Conservation (phyloP, 257 asterid genomes). For the Prunella vulgaris region DNA sequence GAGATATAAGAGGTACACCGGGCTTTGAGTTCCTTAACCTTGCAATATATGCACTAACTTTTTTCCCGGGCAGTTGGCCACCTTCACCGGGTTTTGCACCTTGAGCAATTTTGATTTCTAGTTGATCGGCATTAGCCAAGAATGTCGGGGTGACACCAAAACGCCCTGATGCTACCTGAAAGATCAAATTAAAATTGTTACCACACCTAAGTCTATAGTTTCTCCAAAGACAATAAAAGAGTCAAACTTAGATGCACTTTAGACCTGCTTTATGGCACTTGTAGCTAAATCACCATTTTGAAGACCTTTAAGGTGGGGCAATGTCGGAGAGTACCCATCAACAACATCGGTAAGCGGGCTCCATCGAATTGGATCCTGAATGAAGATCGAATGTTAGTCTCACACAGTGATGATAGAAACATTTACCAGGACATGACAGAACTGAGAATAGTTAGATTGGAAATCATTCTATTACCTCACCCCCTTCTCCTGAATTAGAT, state of each 20-base stretch:
- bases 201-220: neutral
- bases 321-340: constrained; percentile 96
- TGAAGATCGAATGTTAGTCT: neutral
- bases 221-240: neutral
- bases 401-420: neutral
- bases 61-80: constrained; percentile 98
- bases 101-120: constrained; percentile 96
- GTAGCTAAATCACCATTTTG: constrained; percentile 99
- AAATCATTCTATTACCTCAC: constrained; percentile 63
- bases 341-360: constrained; percentile 92
- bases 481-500: constrained; percentile 99
- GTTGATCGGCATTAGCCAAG: constrained; percentile 93
- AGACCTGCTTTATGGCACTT: constrained; percentile 96
- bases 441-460: neutral
- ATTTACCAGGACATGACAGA: no score
- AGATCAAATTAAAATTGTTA: constrained; percentile 9
- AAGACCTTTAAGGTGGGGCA: constrained; percentile 98
- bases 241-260: neutral
- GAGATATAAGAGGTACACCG: constrained; percentile 99
- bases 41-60: constrained; percentile 98
- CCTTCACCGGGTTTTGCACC: constrained; percentile 99
- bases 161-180: constrained; percentile 98
- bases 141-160: constrained; percentile 99
- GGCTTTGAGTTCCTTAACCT: constrained; percentile 96
- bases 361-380: constrained; percentile 98